Evolutionary conservation across 345 rosid genomes (phyloP).

Genomic region (Toxicodendron radicans): DNA sequence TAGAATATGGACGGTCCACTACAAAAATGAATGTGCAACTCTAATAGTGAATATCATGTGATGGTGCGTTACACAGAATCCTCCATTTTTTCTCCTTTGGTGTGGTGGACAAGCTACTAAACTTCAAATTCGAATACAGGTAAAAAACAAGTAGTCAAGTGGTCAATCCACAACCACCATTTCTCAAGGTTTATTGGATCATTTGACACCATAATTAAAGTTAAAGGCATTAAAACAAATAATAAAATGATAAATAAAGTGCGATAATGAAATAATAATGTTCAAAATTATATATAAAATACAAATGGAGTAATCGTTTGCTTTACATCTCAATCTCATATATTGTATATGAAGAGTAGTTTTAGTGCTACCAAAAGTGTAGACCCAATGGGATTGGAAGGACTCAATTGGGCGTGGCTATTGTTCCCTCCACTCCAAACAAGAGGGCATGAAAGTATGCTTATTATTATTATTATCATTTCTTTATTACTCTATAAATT

Average conservation of each 20-base stretch:
- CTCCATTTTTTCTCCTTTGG: conserved; percentile 27
- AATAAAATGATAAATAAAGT: no score
- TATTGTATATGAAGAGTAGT: conserved; percentile 4
- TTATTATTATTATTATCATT: background rate
- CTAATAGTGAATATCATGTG: conserved; percentile 9
- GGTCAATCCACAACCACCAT: no score
- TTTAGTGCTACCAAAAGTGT: conserved; percentile 43
- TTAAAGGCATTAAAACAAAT: background rate
- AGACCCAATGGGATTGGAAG: conserved; percentile 38
- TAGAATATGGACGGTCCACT: conserved; percentile 31
- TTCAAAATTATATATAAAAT: no score
- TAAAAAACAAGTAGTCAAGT: conserved; percentile 20
- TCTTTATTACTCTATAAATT: conserved; percentile 6
- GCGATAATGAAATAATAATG: no score
- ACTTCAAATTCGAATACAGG: background rate
- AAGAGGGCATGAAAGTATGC: conserved; percentile 36
- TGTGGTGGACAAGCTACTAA: conserved; percentile 29
- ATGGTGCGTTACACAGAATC: conserved; percentile 40
- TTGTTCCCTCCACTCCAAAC: conserved; percentile 61
- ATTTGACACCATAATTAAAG: conserved; percentile 8
- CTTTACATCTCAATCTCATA: conserved; percentile 37
- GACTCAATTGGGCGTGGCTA: conserved; percentile 33
- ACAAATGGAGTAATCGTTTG: conserved; percentile 20
- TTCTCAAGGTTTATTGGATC: conserved; percentile 18
- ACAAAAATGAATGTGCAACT: conserved; percentile 4